These are phyloP conservation scores for Botrytis pseudocinerea DNA, from an alignment of 2,329 filamentous ascomycete genomes.

Conservation along the genomic window DNA sequence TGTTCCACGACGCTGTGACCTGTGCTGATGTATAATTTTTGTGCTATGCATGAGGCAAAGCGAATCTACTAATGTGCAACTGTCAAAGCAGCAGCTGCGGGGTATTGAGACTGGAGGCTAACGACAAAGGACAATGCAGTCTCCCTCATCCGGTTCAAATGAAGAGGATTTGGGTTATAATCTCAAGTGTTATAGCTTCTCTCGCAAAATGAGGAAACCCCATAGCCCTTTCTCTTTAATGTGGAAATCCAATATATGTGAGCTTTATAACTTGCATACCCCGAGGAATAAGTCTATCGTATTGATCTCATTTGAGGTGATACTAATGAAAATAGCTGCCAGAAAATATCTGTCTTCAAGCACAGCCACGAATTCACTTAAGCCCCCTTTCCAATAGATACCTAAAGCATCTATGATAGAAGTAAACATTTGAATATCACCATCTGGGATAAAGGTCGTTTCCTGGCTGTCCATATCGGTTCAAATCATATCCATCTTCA, in stretches of 20 bases:
- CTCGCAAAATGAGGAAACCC: neutral
- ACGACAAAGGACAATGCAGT: neutral
- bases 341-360: neutral
- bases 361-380: neutral
- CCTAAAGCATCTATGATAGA: neutral
- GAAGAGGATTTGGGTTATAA: neutral
- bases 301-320: neutral
- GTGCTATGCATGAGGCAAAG: neutral
- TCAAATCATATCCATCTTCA: neutral
- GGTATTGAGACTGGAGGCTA: neutral
- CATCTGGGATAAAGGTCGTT: neutral
- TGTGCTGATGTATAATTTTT: neutral
- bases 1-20: neutral
- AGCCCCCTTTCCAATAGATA: neutral
- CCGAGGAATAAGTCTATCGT: neutral
- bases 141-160: neutral
- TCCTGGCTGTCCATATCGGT: neutral
- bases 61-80: neutral
- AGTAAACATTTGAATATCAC: neutral
- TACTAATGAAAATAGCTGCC: neutral
- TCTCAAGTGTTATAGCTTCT: neutral
- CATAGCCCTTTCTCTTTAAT: neutral
- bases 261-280: neutral
- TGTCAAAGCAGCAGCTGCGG: neutral
- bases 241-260: neutral